Conservation (phyloP, 345 rosid genomes). For the Sisymbrium irio region DNA sequence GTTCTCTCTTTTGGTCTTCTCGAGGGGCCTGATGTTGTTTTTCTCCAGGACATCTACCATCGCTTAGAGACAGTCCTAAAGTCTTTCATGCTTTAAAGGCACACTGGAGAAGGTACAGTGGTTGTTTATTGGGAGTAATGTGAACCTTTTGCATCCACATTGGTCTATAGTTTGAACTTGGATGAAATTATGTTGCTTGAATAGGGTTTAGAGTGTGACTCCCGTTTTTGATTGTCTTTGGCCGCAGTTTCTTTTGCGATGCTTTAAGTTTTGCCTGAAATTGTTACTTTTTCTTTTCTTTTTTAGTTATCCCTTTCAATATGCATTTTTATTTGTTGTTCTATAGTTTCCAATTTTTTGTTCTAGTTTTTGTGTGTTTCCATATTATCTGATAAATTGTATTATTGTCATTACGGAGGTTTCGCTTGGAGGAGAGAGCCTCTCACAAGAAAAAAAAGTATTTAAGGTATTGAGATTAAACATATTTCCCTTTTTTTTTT, state of each 20-base stretch:
- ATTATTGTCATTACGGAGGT: slow-evolving; percentile 32
- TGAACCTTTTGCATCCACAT: not conserved
- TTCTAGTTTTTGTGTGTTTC: not conserved
- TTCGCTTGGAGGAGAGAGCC: slow-evolving; percentile 35
- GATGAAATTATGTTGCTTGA: not conserved
- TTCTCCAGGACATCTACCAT: slow-evolving; percentile 85
- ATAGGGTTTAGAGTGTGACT: not conserved
- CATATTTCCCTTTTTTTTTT: not conserved
- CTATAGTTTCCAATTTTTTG: not conserved
- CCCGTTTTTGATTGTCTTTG: not conserved
- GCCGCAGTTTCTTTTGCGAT: slow-evolving; percentile 36
- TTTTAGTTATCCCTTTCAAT: not conserved
- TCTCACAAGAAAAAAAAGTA: not conserved
- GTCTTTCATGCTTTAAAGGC: slow-evolving; percentile 83
- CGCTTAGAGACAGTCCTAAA: slow-evolving; percentile 78
- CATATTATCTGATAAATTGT: slow-evolving; percentile 14
- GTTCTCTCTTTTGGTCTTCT: slow-evolving; percentile 32
- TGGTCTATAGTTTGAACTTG: not conserved
- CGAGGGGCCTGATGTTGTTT: slow-evolving; percentile 68
- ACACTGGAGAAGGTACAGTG: slow-evolving; percentile 98
- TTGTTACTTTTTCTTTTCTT: not conserved
- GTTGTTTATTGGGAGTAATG: slow-evolving; percentile 68
- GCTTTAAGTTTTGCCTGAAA: not conserved
- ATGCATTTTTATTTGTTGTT: not conserved
- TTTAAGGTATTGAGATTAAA: slow-evolving; percentile 21